Base-by-base conservation (phyloP, 495 filamentous ascomycete genomes). In the Aspergillus wentii region DNA sequence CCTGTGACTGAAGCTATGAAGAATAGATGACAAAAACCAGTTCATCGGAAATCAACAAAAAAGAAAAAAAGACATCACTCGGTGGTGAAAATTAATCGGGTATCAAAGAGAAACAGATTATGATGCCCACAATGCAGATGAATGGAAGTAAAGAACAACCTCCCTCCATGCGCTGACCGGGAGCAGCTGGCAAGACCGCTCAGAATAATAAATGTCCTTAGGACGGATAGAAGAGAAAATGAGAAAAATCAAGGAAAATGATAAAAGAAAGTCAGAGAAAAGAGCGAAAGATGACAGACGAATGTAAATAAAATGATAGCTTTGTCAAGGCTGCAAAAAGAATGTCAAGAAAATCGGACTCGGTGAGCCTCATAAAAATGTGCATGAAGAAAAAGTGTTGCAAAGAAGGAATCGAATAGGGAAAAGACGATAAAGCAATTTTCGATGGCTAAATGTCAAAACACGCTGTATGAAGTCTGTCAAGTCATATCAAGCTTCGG, bases 71-170 rank as follows among this genome's bases (percentile, higher is more conserved):
- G 30, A 39, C 34, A 50, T 57, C 46, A 54, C 43, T 20, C 51
- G 48, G 41, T 49, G 51, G 45, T 48, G 44, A 45, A 23, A 44
- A 37, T 21, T 17, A 41, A 38, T 41, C 31, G 47, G 48, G 52
- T 51, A 55, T 55, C 52, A 41, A 51, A 30, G 22, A 49, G 48
- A 51, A 48, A 46, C 36, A 43, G 44, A 57, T 43, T 43, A 31
- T 35, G 46, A 47, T 37, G 45, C 34, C 26, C 26, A 42, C 36
- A 48, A 43, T 38, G 33, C 22, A 31, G 16, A 38, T 34, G 22
- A 22, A 11, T 33, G 23, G 5, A 23, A 17, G 17, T 16, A 27
- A n/a, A 36, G 16, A 9, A 36, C 10, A 15, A 19, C 17, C 30
- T 18, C 14, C 30, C 42, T 16, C 23, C 22, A 27, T 33, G 10